Percentiles rank a stretch among this genome's conserved stretches.
Conservation (phyloP, 345 rosid species). For the Camelina laxa region DNA sequence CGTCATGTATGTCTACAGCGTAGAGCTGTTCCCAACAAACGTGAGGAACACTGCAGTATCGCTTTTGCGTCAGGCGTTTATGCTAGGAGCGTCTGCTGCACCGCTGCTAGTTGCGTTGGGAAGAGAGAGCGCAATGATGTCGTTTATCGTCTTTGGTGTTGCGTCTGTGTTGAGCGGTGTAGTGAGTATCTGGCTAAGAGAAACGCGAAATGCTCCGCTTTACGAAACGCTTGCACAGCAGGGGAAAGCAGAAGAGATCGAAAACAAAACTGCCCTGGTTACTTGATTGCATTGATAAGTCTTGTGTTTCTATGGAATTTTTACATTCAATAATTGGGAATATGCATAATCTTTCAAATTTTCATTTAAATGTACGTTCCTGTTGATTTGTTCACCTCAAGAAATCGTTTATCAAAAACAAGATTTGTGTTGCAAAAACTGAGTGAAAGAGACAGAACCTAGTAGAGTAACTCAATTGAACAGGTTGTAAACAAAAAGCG, state of each 20-base stretch:
- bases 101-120: constrained; percentile 69
- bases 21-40: constrained; percentile 77
- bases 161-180: constrained; percentile 61
- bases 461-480: constrained; percentile 20
- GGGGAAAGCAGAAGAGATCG: constrained; percentile 51
- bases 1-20: constrained; percentile 60
- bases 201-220: constrained; percentile 68
- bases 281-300: not conserved
- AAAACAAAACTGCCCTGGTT: constrained; percentile 11
- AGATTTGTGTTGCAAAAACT: not conserved
- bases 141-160: constrained; percentile 61
- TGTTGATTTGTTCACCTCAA: constrained; percentile 15
- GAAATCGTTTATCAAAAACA: not conserved
- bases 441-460: constrained; percentile 4
- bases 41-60: constrained; percentile 78
- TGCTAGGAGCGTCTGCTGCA: constrained; percentile 79
- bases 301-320: not conserved
- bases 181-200: constrained; percentile 61
- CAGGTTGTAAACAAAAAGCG: constrained; percentile 16
- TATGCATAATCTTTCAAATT: constrained; percentile 23
- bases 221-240: constrained; percentile 67
- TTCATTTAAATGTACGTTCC: not conserved
- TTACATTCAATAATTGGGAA: constrained; percentile 31
- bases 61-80: constrained; percentile 57
- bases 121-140: constrained; percentile 55